These are phyloP conservation scores for Cyclaneusma minus DNA, from an alignment of 2,329 filamentous ascomycete species.

Conservation along the genomic window DNA sequence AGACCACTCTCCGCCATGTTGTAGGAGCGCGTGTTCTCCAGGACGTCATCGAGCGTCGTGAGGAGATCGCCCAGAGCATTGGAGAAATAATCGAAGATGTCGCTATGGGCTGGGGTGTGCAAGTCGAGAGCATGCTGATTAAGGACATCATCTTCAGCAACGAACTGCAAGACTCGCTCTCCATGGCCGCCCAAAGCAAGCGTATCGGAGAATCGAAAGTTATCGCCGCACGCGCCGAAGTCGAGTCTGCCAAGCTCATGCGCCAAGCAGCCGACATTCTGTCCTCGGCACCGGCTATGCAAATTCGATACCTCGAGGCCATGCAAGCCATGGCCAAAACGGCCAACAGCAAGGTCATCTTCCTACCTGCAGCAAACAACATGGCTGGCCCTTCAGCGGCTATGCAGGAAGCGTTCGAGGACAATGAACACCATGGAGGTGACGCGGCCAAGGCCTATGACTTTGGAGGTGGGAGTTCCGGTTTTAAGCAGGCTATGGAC, in stretches of 20 bases:
- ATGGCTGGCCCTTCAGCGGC: too few species aligned
- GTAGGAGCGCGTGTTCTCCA: slow-evolving; percentile 90
- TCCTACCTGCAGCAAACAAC: slow-evolving; percentile 55
- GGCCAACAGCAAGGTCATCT: slow-evolving; percentile 77
- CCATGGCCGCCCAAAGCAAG: slow-evolving; percentile 98
- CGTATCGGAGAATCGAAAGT: slow-evolving; percentile 97
- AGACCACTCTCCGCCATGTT: slow-evolving; percentile 93
- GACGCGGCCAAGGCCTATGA: slow-evolving; percentile 25
- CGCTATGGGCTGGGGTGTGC: slow-evolving; percentile 82
- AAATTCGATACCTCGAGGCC: slow-evolving; percentile 92
- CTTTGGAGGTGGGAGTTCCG: slow-evolving; percentile 35
- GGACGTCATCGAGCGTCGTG: slow-evolving; percentile 94
- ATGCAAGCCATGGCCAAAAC: slow-evolving; percentile 98
- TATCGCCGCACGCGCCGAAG: slow-evolving; percentile 91
- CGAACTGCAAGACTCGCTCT: slow-evolving; percentile 88
- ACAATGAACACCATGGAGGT: slow-evolving; percentile 25
- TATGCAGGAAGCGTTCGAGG: slow-evolving; percentile 41
- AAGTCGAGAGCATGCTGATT: slow-evolving; percentile 96
- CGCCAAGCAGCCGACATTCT: slow-evolving; percentile 87
- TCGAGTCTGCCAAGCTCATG: slow-evolving; percentile 91
- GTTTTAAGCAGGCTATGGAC: slow-evolving; percentile 71
- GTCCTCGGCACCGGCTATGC: slow-evolving; percentile 86
- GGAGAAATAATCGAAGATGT: slow-evolving; percentile 97
- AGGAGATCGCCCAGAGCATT: slow-evolving; percentile 91
- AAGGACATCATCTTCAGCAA: slow-evolving; percentile 97